Base-by-base conservation (phyloP, 352 stramenopile species). In the Globisporangium nodosum region DNA sequence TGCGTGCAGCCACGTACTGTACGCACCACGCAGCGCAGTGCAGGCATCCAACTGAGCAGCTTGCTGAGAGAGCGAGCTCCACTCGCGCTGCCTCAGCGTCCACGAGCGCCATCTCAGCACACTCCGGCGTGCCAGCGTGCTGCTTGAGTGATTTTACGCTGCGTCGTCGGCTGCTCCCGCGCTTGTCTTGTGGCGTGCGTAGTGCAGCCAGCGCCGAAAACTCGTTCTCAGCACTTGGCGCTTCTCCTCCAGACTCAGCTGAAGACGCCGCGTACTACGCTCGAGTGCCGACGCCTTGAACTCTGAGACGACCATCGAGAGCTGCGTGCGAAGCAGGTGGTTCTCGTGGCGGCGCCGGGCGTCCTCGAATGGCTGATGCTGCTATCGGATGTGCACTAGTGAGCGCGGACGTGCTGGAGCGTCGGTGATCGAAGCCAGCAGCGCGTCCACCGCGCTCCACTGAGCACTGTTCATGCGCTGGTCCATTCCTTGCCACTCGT, bases 381-480 rank as follows among this genome's bases (percentile, higher is more conserved):
- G 24, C 24, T 1, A 3, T 27, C 24, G 1, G 24, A 24, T 24
- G 24, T 27, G 24, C 24, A 27, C 24, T 1, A 27, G 24, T 27
- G 24, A 27, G 24, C 24, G 54, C 16, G 46, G 21, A 18, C 42
- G 9, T 12, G 18, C 27, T 15, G 39, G 40, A 16, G 40, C 40
- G 40, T 21, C 40, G 16, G 13, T 31, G 16, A 56, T 50, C 20
- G 56, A 54, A 24, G 56, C 35, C 9, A 61, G 37, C 35, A 51
- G 37, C 24, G 18, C 33, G 21, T 46, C 39, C 5, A 54, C 13
- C 13, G 33, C 18, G 8, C 31, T 4, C 56, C 56, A 61, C 20
- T 60, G 54, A 20, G 13, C 24, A 1, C 1, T 27, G 21, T 3
- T 27, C 24, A 27, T 27, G 24, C 24, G 24, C 24, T 27, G 24